phyloP scores from a whole-genome alignment of 441 rosid species.

The Cnidoscolus chayamansa region DNA sequence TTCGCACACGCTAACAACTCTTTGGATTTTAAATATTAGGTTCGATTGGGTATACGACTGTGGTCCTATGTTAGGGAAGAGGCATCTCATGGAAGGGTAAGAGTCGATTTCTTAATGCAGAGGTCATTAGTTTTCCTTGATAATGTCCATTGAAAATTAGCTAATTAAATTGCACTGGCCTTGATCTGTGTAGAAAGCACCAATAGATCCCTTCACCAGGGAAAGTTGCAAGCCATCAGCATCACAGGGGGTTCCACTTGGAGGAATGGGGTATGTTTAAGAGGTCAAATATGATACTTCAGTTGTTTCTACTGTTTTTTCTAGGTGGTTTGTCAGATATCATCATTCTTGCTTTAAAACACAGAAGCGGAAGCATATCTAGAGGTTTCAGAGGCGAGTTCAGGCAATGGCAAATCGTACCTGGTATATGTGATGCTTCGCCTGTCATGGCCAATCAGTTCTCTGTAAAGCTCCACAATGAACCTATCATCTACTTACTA shows the following conservation, averaged over 20 bases:
- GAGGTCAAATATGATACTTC: constrained; percentile 19
- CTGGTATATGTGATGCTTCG: constrained; percentile 79
- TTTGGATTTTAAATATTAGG: constrained; percentile 40
- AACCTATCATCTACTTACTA: constrained; percentile 20
- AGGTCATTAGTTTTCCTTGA: background rate
- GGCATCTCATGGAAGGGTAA: constrained; percentile 99
- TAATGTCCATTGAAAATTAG: background rate
- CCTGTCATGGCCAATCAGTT: constrained; percentile 98
- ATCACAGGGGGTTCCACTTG: constrained; percentile 94
- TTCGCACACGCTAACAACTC: constrained; percentile 11
- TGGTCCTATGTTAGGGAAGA: constrained; percentile 98
- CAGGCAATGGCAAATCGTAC: constrained; percentile 93
- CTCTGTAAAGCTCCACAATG: constrained; percentile 62
- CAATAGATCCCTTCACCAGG: constrained; percentile 92
- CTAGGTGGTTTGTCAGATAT: constrained; percentile 21
- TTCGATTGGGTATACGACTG: constrained; percentile 83
- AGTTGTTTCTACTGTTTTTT: constrained; percentile 13
- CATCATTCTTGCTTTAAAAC: constrained; percentile 21
- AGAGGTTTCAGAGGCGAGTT: constrained; percentile 98
- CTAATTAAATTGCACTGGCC: constrained; percentile 11
- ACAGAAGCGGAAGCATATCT: constrained; percentile 97
- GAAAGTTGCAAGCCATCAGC: constrained; percentile 96
- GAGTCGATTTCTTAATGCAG: constrained; percentile 6
- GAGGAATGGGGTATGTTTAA: constrained; percentile 88
- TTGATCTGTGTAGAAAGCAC: constrained; percentile 76